Evolutionary conservation across 768 basidiomycete species (phyloP).

Genomic region (Lentinula edodes): DNA sequence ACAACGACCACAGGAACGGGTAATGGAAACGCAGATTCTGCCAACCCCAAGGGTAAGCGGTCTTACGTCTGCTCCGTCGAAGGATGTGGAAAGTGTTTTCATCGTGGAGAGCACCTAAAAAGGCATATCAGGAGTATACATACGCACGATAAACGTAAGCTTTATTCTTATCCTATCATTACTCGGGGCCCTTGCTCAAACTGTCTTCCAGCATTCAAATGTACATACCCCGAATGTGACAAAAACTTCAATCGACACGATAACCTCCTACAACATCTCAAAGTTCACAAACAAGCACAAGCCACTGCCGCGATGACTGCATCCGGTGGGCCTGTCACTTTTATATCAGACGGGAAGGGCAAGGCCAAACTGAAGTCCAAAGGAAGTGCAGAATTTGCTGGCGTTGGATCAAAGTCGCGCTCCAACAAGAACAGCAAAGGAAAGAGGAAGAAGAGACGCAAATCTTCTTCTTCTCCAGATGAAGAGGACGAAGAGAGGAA

Average conservation of each 20-base stretch:
- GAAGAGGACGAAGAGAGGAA: neutral
- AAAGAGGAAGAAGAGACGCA: neutral
- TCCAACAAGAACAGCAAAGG: neutral
- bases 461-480: neutral
- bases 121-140: slow-evolving; percentile 77
- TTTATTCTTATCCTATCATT: neutral
- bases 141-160: slow-evolving; percentile 78
- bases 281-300: slow-evolving; percentile 53
- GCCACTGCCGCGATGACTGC: slow-evolving; percentile 4
- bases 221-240: slow-evolving; percentile 59
- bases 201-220: slow-evolving; percentile 55
- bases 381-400: neutral
- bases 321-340: neutral
- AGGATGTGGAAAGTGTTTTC: slow-evolving; percentile 77
- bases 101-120: slow-evolving; percentile 76
- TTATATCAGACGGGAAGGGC: neutral
- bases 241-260: slow-evolving; percentile 77
- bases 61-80: slow-evolving; percentile 62
- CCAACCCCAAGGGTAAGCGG: slow-evolving; percentile 28
- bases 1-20: slow-evolving; percentile 4
- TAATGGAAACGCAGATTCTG: neutral
- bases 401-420: neutral
- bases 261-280: slow-evolving; percentile 74
- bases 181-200: neutral
- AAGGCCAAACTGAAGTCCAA: neutral